These are phyloP conservation scores for Niveomyces coronatus DNA, from an alignment of 2,329 filamentous ascomycete genomes.

Conservation along the genomic window DNA sequence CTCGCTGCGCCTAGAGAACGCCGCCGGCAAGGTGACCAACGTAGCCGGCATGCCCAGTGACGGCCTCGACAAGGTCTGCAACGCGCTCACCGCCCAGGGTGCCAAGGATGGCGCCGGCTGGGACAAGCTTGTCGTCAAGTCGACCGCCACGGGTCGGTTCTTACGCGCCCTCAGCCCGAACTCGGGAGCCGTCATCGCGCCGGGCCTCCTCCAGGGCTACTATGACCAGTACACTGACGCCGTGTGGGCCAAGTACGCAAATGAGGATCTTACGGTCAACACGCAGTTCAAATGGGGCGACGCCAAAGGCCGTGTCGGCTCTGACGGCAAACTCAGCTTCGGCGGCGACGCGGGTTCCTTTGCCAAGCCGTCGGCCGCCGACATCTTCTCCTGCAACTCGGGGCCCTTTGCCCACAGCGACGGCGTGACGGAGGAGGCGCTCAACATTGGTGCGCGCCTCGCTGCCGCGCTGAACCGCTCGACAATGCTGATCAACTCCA, in stretches of 20 bases:
- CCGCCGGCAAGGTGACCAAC: slow-evolving; percentile 30
- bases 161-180: slow-evolving; percentile 46
- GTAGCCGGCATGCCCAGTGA: slow-evolving; percentile 39
- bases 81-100: slow-evolving; percentile 34
- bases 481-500: slow-evolving; percentile 47
- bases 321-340: slow-evolving; percentile 26
- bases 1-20: slow-evolving; percentile 41
- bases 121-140: slow-evolving; percentile 39
- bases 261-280: slow-evolving; percentile 36
- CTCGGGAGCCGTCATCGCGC: slow-evolving; percentile 33
- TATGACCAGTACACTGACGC: slow-evolving; percentile 38
- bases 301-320: slow-evolving; percentile 31
- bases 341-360: slow-evolving; percentile 26
- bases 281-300: slow-evolving; percentile 44
- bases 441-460: slow-evolving; percentile 61
- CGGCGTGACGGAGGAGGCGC: slow-evolving; percentile 34
- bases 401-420: slow-evolving; percentile 43
- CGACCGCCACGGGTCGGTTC: slow-evolving; percentile 18
- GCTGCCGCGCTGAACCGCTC: slow-evolving; percentile 67
- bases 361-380: slow-evolving; percentile 33
- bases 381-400: slow-evolving; percentile 43
- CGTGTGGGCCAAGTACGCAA: slow-evolving; percentile 41
- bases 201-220: slow-evolving; percentile 38
- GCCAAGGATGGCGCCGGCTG: slow-evolving; percentile 37
- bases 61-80: slow-evolving; percentile 36